Evolutionary conservation across 768 basidiomycete genomes (phyloP), one percentile per base, ranked within the genome.

Genomic region (Boletus rubroflammeus): DNA sequence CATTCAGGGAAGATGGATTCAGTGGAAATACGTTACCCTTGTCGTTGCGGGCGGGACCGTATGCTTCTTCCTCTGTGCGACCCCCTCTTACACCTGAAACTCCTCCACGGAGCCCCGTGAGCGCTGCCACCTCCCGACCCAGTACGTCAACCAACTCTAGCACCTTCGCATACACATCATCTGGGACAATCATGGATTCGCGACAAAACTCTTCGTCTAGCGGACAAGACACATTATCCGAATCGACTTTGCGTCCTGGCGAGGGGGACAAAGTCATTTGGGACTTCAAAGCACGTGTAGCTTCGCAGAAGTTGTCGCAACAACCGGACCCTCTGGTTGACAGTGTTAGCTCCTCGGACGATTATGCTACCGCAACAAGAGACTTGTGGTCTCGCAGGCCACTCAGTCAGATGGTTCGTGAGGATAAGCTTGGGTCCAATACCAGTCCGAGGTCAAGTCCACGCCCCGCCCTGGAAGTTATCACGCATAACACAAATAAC

Each of bases 51-150:
- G 47, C 67, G 19, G 69, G 69, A 17, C 60, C 49, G n/a, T 72
- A 72, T 47, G 14, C 39, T 35, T 31, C 53, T 53, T 50, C 63
- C 13, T 50, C 61, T 23, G 46, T 38, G 28, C 67, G 69, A 42
- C 51, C 60, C 17, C 72, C 72, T 51, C 73, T 70, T 53, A 72
- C 72, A 10, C 67, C 75, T 26, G 81, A 83, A 54, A 74, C 75
- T 6, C 83, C 86, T 26, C 83, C 85, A 45, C 81, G 80, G 35
- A 88, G 86, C 44, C 87, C 87, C 11, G 73, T 80, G 50, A 84
- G 78, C 56, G 77, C 80, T 39, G 70, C 71, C 40, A 78, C 78
- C 49, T 79, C 78, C 8, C 71, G 73, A 28, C 68, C 71, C 47
- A 60, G 66, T n/a, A 58, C 72, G 14, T 72, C 72, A 35, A 65